Base-by-base conservation (phyloP, 2,329 filamentous ascomycete species). In the Aureobasidium leucospermi region DNA sequence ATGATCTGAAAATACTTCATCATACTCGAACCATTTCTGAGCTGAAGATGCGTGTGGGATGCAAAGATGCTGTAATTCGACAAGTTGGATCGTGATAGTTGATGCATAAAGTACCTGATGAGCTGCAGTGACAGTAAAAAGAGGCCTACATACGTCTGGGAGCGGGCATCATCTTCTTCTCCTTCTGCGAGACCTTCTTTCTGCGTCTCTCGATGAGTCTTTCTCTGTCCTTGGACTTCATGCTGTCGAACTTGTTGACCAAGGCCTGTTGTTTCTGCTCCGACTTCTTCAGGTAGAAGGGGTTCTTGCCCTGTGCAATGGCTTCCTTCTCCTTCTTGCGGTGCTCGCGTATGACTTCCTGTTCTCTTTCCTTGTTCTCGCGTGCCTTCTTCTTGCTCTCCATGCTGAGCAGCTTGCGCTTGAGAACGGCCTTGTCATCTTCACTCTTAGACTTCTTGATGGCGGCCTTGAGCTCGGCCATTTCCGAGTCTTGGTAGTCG, bases 181-280 rank as follows among this genome's bases (percentile, higher is more conserved):
- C 94, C 78, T 88, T 93, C 9, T 84, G 79, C 0, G 89, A 85
- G 57, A 90, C 79, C 86, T 96, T 96, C 86, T 96, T 96, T 74
- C 90, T 79, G 76, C 88, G 85, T 71, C 89, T 81, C 79, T 95
- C 90, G 68, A 97, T 89, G 13, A 87, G 85, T 76, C 86, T 88
- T 63, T 95, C 88, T 61, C 91, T 83, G 74, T 96, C 86, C 71
- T 86, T 87, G 70, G 88, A 87, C 74, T 89, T 94, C 87, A 97
- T 88, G 61, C 83, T 82, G 67, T 86, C 82, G 74, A 89, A 96
- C 71, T 87, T 85, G 67, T 94, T 86, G 69, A 89, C 79, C 63
- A 96, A 77, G 59, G 91, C 79, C 73, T 87, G 79, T 79, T 93
- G 90, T 85, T 94, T 96, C 79, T 94, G 84, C 76, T 96, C 93